Evolutionary conservation across 139 green algal species (phyloP).

Genomic region (Chlorella sp.): DNA sequence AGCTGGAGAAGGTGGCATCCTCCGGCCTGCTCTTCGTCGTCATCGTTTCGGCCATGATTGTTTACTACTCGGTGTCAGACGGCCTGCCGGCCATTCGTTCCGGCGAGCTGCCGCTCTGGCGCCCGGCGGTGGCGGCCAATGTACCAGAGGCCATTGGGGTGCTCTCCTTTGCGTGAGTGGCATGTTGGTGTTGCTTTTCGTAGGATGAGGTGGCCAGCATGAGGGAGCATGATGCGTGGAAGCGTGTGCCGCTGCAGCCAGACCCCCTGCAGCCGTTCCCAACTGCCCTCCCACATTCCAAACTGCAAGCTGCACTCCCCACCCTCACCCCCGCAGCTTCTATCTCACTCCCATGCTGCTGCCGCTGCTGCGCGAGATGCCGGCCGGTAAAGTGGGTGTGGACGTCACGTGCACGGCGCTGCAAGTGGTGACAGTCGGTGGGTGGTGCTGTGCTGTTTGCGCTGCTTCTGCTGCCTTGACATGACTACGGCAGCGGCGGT

Average conservation of each 20-base stretch:
- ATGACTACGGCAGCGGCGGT: no score
- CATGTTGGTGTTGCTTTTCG: background rate
- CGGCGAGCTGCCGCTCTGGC: slow-evolving; percentile 72
- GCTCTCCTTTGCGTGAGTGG: slow-evolving; percentile 58
- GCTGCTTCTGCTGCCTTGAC: no score
- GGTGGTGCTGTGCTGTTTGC: no score
- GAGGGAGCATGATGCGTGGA: no score
- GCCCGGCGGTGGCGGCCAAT: slow-evolving; percentile 6
- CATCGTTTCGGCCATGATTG: slow-evolving; percentile 61
- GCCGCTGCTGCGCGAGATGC: slow-evolving; percentile 69
- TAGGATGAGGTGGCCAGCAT: no score
- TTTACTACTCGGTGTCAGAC: slow-evolving; percentile 1
- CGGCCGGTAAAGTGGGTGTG: slow-evolving; percentile 39
- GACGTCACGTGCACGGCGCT: slow-evolving; percentile 40
- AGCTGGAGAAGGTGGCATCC: slow-evolving; percentile 77
- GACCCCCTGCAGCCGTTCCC: no score
- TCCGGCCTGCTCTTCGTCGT: slow-evolving; percentile 73
- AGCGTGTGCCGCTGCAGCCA: no score
- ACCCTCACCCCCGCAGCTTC: slow-evolving; percentile 36
- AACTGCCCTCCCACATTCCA: no score
- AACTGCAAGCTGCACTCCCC: no score
- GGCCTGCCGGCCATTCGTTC: slow-evolving; percentile 72
- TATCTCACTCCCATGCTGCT: slow-evolving; percentile 70
- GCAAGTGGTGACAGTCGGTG: slow-evolving; percentile 51
- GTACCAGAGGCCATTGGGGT: slow-evolving; percentile 60